Base-by-base conservation (phyloP, 441 rosid species). In the Pelargonium fulgidum region DNA sequence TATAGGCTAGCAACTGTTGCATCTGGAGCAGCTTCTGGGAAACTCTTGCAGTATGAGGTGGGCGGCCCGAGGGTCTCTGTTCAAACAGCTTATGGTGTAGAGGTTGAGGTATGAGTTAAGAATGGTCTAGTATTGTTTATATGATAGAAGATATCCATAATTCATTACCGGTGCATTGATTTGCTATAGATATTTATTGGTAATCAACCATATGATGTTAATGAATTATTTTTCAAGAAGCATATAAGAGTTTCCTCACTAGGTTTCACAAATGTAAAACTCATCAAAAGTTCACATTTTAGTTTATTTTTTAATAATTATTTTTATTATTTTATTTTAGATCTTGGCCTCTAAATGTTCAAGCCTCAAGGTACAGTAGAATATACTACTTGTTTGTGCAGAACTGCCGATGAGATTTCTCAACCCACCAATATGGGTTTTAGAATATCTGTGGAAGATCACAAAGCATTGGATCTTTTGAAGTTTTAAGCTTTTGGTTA, bases 11-110 rank as follows among this genome's bases (percentile, higher is more conserved):
- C 86, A 52, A 85, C 95, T 59, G 99, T 93, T 82, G 99, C 99
- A 76, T 93, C 97, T 44, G 99, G 97, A 83, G 99, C 99, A 69
- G 97, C 99, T 84, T 91, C 99, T 11, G 99, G 99, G 72, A 93
- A 87, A 83, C 89, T 93, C 24, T 83, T 93, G 89, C 88, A 83
- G 64, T 91, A 91, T 71, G 97, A 93, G 82, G 93, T 89, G 69
- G 97, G 97, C 12, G 99, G 97, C 33, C 99, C 99, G 11, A 82
- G 92, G 75, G 96, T 93, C 72, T 88, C 86, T 70, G 91, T 93
- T 10, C 97, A 93, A 82, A 93, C 97, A 65, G 97, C 99, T 70
- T 91, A 93, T 33, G 99, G 99, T 17, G 78, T 93, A 70, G 99
- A 93, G 79, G 99, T 93, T 80, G 99, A 93, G 99, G 97, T 91